Evolutionary conservation across 352 stramenopile genomes (phyloP).

Genomic region (Pythium utonaiense): DNA sequence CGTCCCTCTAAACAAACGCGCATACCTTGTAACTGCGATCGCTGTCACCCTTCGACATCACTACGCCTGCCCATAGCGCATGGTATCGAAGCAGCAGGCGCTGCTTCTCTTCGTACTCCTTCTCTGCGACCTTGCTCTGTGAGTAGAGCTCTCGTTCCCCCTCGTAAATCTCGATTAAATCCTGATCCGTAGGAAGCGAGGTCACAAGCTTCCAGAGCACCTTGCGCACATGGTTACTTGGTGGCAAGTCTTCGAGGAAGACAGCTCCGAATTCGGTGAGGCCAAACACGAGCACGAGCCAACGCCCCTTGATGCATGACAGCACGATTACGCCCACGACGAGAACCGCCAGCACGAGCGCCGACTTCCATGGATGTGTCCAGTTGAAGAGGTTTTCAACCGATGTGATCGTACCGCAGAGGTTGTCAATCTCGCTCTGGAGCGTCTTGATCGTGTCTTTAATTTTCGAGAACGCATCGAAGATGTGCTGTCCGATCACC

Average conservation of each 20-base stretch:
- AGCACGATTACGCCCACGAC: constrained; percentile 51
- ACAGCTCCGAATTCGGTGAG: constrained; percentile 75
- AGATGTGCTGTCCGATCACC: constrained; percentile 62
- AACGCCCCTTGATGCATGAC: constrained; percentile 62
- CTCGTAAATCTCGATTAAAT: constrained; percentile 76
- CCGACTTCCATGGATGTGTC: constrained; percentile 86
- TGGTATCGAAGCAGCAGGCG: constrained; percentile 58
- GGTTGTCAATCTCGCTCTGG: constrained; percentile 68
- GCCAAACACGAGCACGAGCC: constrained; percentile 70
- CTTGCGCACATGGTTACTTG: constrained; percentile 76
- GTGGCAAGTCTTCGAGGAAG: constrained; percentile 71
- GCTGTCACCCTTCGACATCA: constrained; percentile 59
- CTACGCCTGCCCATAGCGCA: constrained; percentile 57
- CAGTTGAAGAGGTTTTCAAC: constrained; percentile 86
- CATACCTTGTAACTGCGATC: constrained; percentile 71
- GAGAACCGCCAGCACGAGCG: constrained; percentile 48
- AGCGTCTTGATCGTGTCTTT: constrained; percentile 78
- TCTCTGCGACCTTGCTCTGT: constrained; percentile 38
- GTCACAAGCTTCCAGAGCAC: constrained; percentile 80
- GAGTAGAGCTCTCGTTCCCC: constrained; percentile 60
- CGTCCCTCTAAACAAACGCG: too few species aligned
- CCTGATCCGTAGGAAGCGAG: constrained; percentile 75
- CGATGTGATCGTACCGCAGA: constrained; percentile 65
- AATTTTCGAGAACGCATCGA: constrained; percentile 81
- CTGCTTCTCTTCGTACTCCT: constrained; percentile 46